Evolutionary conservation across 192 early-diverging fungal species (phyloP), one percentile per base, ranked within the genome.

Genomic region (Backusella tuberculispora): DNA sequence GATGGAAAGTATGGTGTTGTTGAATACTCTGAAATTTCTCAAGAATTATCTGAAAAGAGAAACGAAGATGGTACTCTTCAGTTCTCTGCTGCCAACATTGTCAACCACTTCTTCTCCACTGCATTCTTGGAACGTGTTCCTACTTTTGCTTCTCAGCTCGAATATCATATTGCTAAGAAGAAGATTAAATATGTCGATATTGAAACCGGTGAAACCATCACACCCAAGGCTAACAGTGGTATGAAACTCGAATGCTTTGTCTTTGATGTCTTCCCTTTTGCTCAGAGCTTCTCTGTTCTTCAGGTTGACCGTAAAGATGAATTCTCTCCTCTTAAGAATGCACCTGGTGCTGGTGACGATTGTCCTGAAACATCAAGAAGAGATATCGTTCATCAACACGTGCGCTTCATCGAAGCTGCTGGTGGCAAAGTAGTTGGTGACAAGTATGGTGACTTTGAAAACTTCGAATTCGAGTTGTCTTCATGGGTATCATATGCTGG

Each of bases 171-270:
- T 75, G 98, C 98, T 6, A 88, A 91, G 80, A 99, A 99, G 88
- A 99, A 99, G 91, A 98, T 99, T 86, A 95, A 94, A 85, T 88
- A 92, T 79, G 80, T 95, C 29, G 93, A 98, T 74, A 68, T 90
- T n/a, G 82, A 84, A 41, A 88, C 93, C 8, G 96, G 96, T 50
- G 87, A 90, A 73, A 71, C 81, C 34, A 76, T 93, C 50, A 74
- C 81, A 0, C 98, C 98, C 24, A 88, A 84, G 48, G 89, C 90
- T 74, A 90, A 91, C 81, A 98, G 97, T 76, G 98, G 97, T 63
- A 96, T 99, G 90, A 99, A 99, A 85, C 89, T 99, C 14, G 98
- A 99, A 86, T 88, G 96, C 77, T 99, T 99, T 84, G 97, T 99
- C 50, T 99, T 99, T 92, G 98, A 99, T 82, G 97, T 99, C 12